Percentiles rank a stretch among this genome's conserved stretches.
These are phyloP conservation scores for Penicillium sp. DNA, from an alignment of 2,329 filamentous ascomycete species.

Conservation along the genomic window DNA sequence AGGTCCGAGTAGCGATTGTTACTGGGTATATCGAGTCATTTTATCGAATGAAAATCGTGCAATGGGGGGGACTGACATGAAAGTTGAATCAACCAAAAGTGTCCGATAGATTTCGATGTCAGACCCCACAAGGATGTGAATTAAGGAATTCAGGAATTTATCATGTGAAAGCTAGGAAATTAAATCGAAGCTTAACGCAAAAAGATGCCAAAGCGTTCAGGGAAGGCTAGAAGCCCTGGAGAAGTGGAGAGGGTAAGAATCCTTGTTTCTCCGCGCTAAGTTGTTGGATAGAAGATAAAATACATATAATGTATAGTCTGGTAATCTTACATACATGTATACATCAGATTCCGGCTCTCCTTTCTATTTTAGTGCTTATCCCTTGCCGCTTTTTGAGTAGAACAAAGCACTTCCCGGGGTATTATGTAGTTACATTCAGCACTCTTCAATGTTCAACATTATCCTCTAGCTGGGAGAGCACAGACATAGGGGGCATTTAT, in stretches of 20 bases:
- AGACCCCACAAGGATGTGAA: neutral
- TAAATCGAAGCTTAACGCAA: slow-evolving; percentile 1
- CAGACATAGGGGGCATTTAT: neutral
- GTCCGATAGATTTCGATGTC: neutral
- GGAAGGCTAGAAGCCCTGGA: neutral
- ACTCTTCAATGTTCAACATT: too few species aligned
- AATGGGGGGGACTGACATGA: slow-evolving; percentile 10
- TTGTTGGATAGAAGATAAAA: neutral
- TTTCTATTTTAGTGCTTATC: neutral
- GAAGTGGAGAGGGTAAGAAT: neutral
- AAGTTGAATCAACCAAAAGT: slow-evolving; percentile 5
- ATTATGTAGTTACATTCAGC: neutral
- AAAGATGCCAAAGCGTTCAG: neutral
- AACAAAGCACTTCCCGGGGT: too few species aligned
- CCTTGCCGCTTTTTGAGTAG: neutral
- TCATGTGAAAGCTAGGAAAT: slow-evolving; percentile 9
- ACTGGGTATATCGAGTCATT: slow-evolving; percentile 12
- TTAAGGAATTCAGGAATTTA: neutral
- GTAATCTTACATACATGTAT: neutral
- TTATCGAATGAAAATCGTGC: slow-evolving; percentile 7
- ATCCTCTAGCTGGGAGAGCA: neutral
- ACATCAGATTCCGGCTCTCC: too few species aligned
- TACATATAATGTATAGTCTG: neutral
- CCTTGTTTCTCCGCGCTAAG: neutral
- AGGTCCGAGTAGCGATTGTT: slow-evolving; percentile 1